Evolutionary conservation across 495 filamentous ascomycete species (phyloP).

Genomic region (Cryomyces minteri): DNA sequence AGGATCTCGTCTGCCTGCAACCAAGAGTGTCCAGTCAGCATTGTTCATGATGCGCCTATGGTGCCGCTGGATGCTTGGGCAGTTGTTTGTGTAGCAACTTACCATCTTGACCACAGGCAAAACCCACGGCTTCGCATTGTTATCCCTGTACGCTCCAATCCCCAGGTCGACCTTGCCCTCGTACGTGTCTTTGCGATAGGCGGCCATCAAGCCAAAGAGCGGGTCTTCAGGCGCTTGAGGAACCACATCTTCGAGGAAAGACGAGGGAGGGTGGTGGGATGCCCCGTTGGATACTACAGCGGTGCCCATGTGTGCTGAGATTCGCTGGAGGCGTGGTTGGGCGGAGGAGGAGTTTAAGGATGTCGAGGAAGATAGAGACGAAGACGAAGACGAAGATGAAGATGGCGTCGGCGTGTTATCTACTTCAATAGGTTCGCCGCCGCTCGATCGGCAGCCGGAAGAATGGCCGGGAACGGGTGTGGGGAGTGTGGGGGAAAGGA

Average conservation of each 20-base stretch:
- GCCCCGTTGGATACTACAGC: slow-evolving; percentile 1
- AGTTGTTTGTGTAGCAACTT: slow-evolving; percentile 6
- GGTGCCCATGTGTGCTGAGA: slow-evolving; percentile 32
- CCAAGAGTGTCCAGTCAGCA: slow-evolving; percentile 1
- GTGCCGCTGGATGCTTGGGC: not conserved
- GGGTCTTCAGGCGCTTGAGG: slow-evolving; percentile 89
- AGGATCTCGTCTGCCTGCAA: slow-evolving; percentile 73
- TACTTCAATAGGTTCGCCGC: too few species aligned
- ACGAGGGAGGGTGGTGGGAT: slow-evolving; percentile 28
- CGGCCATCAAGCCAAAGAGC: slow-evolving; percentile 82
- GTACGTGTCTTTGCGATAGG: slow-evolving; percentile 66
- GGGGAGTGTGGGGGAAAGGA: too few species aligned
- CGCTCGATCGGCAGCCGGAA: too few species aligned
- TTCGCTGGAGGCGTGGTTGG: slow-evolving; percentile 25
- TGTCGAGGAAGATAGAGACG: not conserved
- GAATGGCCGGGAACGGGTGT: too few species aligned
- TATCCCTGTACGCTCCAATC: slow-evolving; percentile 88
- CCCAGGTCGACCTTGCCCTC: slow-evolving; percentile 88
- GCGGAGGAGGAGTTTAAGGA: not conserved
- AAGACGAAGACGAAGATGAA: too few species aligned
- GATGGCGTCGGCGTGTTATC: too few species aligned
- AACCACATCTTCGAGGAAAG: slow-evolving; percentile 62
- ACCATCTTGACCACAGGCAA: slow-evolving; percentile 94
- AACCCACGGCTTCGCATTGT: slow-evolving; percentile 97
- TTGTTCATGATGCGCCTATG: not conserved